These are phyloP conservation scores for Panicum miliaceum DNA, from an alignment of 176 grass and related monocot genomes.

Conservation along the genomic window DNA sequence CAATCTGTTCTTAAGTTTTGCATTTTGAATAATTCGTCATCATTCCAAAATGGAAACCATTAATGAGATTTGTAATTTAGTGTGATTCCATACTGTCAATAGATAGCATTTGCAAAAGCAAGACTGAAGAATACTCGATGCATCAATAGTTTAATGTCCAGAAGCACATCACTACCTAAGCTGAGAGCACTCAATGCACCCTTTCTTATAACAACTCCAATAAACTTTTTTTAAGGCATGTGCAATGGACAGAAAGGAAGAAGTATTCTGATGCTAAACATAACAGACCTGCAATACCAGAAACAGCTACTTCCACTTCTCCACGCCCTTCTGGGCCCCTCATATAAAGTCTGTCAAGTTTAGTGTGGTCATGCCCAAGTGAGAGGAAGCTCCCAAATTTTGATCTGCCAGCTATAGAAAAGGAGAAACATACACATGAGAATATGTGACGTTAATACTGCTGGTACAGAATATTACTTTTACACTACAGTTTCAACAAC, in stretches of 20 bases:
- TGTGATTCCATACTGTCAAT: background rate
- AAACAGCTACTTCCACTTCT: slow-evolving; percentile 98
- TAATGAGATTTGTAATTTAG: background rate
- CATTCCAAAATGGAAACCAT: background rate
- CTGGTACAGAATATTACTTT: background rate
- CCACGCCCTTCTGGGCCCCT: slow-evolving; percentile 90
- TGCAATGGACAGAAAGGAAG: background rate
- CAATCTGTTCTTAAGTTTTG: background rate
- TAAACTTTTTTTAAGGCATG: background rate
- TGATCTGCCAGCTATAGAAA: slow-evolving; percentile 69
- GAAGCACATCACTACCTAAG: background rate
- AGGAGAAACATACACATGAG: background rate
- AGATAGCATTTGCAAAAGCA: background rate
- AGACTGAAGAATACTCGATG: background rate
- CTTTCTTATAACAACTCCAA: slow-evolving; percentile 20
- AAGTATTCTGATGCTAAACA: background rate
- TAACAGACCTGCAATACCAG: slow-evolving; percentile 72
- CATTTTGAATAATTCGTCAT: background rate
- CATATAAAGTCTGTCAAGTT: slow-evolving; percentile 88
- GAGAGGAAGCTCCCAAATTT: slow-evolving; percentile 81
- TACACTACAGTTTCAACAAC: background rate
- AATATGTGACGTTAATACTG: background rate
- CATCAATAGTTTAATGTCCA: background rate
- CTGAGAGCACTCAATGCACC: background rate
- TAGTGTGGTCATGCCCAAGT: slow-evolving; percentile 63